Evolutionary conservation across 2,329 filamentous ascomycete species (phyloP).

Genomic region (Pseudopithomyces maydicus): DNA sequence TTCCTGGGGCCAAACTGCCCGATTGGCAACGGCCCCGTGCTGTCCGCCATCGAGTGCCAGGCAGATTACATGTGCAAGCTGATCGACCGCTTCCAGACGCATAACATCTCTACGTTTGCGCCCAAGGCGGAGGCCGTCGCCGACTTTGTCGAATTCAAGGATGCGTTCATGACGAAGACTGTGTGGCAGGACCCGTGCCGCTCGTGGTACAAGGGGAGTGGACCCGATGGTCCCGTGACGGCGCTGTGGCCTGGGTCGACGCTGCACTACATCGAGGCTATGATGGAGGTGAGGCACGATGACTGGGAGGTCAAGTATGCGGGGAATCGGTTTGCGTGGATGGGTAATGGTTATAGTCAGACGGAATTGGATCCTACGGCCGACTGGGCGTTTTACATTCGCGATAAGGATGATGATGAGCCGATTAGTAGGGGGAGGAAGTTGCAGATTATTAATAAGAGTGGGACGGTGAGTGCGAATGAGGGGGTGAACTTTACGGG

Average conservation of each 20-base stretch:
- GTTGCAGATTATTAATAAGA: constrained; percentile 37
- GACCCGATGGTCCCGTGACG: constrained; percentile 41
- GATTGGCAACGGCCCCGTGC: constrained; percentile 49
- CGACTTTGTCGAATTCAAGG: constrained; percentile 57
- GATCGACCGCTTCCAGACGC: constrained; percentile 56
- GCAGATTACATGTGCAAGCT: constrained; percentile 58
- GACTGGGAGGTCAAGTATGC: constrained; percentile 53
- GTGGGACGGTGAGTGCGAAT: constrained; percentile 28
- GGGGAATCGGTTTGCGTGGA: constrained; percentile 44
- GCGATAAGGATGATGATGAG: constrained; percentile 40
- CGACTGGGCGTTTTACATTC: constrained; percentile 44
- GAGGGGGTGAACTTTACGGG: constrained; percentile 24
- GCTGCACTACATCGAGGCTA: constrained; percentile 57
- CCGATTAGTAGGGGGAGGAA: constrained; percentile 30
- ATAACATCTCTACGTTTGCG: constrained; percentile 51
- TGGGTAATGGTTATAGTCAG: constrained; percentile 45
- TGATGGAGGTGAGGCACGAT: constrained; percentile 53
- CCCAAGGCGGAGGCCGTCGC: constrained; percentile 53
- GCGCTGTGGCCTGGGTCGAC: constrained; percentile 54
- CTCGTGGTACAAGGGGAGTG: constrained; percentile 48
- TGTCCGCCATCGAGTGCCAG: constrained; percentile 53
- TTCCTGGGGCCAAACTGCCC: constrained; percentile 51
- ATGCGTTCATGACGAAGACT: constrained; percentile 52
- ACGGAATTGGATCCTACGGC: constrained; percentile 42
- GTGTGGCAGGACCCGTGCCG: constrained; percentile 54